Evolutionary conservation across 345 rosid species (phyloP), one percentile per base, ranked within the genome.

Genomic region (Acer campestre): DNA sequence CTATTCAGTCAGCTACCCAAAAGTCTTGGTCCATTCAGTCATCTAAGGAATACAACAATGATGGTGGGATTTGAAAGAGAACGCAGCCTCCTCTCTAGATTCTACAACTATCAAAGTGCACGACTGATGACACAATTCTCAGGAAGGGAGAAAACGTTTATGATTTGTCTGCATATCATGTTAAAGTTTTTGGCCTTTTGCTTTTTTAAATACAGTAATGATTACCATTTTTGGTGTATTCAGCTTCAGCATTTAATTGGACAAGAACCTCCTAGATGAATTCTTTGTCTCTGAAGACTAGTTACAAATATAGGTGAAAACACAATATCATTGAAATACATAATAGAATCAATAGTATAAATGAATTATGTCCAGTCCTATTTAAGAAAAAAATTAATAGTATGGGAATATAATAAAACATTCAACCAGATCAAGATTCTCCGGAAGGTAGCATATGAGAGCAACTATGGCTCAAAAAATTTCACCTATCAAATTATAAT

Each of bases 231-330:
- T 18, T 72, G 61, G 2, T 35, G 66, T 58, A 40, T 72, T 72
- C 7, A 7, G 42, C 44, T 56, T 62, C 38, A 72, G 67, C 38
- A 12, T 4, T n/a, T 51, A 70, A 9, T 55, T n/a, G 29, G 27
- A 71, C 66, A 72, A 72, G 64, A 29, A 62, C 53, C 18, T 63
- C 51, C 68, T 63, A 74, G 61, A 63, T 27, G 68, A 35, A 62
- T 63, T 48, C 61, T 49, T 63, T 23, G 25, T 29, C 53, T 56
- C 53, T 13, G 14, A 40, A 38, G 77, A 46, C 31, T 35, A 62
- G 66, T 48, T 48, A 63, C 46, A 42, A 42, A 46, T 63, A 27
- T 16, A 48, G 46, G 3, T 27, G 38, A 59, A 56, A 59, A 53
- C 27, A 70, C 1, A 5, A 4, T 53, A n/a, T 56, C 65, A 59